Base-by-base conservation (phyloP, 1,284 basidiomycete genomes). In the Anthracocystis walkeri region DNA sequence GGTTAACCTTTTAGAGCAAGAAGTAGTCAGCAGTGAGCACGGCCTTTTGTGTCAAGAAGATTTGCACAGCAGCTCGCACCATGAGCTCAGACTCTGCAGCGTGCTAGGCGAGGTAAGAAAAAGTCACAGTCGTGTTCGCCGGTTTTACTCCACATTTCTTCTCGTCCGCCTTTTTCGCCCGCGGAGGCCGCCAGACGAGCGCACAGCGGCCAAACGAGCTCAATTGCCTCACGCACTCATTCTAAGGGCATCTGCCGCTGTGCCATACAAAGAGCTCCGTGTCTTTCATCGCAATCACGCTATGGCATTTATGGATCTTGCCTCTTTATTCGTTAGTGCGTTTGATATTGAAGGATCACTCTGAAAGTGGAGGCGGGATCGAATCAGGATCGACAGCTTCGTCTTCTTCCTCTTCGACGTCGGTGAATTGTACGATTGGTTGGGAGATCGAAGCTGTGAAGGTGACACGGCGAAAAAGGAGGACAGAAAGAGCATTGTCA, bases 381-480 rank as follows among this genome's bases (percentile, higher is more conserved):
- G 65, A 72, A 38, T 59, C 64, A 16, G 63, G 64, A 31, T 72
- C 69, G 38, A 66, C 57, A 7, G 57, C 60, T 2, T 74, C 65
- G 10, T 69, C 63, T 25, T 70, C 63, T 18, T 66, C 64, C 48
- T 75, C 68, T 55, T 75, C 73, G 29, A 59, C 60, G 25, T 70
- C 67, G 4, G 68, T 65, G 42, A 71, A 65, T 4, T 71, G 73
- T 0, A 75, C 73, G 8, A 71, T 25, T 3, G 73, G 73, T n/a
- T 75, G 73, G 3, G 73, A 75, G 49, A 75, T 60, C 5, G 68
- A 61, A 12, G 67, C 73, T 75, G 45, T 40, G 20, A 25, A 23
- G 14, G 38, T 6, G 20, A 11, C n/a, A 21, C 2, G 6, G 18
- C 48, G 42, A 27, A 2, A 25, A 10, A 21, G 6, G 42, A 27